phyloP scores from a whole-genome alignment of 371 early-diverging fungal genomes.

The Lichtheimia hyalospora region DNA sequence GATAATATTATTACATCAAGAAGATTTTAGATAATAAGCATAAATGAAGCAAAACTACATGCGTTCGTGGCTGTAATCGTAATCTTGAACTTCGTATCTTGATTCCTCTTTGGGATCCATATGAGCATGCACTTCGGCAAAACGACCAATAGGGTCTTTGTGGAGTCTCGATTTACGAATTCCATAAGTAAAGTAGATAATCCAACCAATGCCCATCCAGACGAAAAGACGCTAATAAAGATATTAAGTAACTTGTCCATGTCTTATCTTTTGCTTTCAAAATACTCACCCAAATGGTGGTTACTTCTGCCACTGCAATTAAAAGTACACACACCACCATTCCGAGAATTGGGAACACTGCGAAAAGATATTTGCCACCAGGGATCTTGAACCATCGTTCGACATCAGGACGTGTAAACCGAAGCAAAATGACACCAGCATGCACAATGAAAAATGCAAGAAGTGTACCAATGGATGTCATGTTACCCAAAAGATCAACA shows the following conservation, averaged over 20 bases:
- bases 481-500: constrained; percentile 78
- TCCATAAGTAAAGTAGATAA: constrained; percentile 69
- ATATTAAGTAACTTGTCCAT: not conserved
- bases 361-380: constrained; percentile 52
- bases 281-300: constrained; percentile 51
- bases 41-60: too few species aligned
- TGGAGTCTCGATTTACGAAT: constrained; percentile 57
- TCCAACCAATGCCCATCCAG: constrained; percentile 73
- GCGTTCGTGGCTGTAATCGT: constrained; percentile 1
- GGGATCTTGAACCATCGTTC: constrained; percentile 79
- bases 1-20: too few species aligned
- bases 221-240: constrained; percentile 36
- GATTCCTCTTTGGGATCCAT: not conserved
- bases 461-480: constrained; percentile 88
- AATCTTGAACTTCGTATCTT: constrained; percentile 10
- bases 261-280: too few species aligned
- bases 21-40: too few species aligned
- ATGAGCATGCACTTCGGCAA: constrained; percentile 17
- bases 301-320: constrained; percentile 59
- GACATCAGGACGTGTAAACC: constrained; percentile 70
- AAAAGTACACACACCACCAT: constrained; percentile 59
- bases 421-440: constrained; percentile 73
- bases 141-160: constrained; percentile 33
- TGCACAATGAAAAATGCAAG: constrained; percentile 86
- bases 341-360: constrained; percentile 64